Evolutionary conservation across 2,329 filamentous ascomycete genomes (phyloP).

Genomic region (Xylaria sp.): DNA sequence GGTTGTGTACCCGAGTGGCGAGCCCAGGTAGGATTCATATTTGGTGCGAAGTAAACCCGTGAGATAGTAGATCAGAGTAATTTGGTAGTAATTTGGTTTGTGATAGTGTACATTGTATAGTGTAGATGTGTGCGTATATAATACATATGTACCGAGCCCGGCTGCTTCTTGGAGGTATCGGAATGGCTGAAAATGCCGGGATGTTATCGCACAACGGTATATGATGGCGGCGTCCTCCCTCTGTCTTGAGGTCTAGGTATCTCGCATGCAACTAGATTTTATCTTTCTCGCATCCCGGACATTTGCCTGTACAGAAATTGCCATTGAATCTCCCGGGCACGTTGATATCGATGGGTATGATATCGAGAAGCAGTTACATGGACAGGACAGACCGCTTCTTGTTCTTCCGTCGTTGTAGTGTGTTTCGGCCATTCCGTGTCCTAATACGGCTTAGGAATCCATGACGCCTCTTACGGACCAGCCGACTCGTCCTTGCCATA

Average conservation of each 20-base stretch:
- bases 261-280: background rate
- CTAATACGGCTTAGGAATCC: conserved; percentile 66
- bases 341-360: background rate
- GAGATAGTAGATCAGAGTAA: background rate
- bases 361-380: conserved; percentile 41
- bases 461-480: conserved; percentile 69
- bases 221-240: background rate
- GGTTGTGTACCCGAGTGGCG: background rate
- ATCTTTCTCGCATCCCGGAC: background rate
- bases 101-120: conserved; percentile 28
- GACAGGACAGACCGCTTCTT: conserved; percentile 64
- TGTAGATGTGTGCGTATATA: conserved; percentile 12
- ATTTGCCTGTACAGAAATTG: background rate
- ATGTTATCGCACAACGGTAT: conserved; percentile 48
- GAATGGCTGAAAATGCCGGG: conserved; percentile 44
- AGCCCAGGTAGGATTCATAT: background rate
- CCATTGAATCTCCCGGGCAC: background rate
- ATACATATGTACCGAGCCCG: conserved; percentile 29
- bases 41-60: background rate
- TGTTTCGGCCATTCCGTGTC: conserved; percentile 64
- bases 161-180: background rate
- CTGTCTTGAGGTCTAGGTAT: background rate
- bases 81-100: background rate
- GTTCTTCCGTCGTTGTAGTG: conserved; percentile 61
- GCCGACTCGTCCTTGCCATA: conserved; percentile 64